Conservation (phyloP, 352 stramenopile genomes). For the Globisporangium iwayamae region DNA sequence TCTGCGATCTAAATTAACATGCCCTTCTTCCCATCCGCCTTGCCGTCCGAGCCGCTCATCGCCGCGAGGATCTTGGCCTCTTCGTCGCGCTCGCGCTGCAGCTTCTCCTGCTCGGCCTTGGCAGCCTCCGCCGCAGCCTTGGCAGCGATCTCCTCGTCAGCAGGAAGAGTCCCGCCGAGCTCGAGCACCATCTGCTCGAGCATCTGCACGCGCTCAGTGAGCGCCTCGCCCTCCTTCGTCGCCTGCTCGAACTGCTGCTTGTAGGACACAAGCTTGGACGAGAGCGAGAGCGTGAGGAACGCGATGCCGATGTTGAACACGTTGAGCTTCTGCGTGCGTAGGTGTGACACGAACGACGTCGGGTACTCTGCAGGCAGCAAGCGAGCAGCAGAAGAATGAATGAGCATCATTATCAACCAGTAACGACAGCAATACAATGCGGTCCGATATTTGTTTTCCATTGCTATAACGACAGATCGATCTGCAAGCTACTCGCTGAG, state of each 20-base stretch:
- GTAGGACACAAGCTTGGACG: slow-evolving; percentile 73
- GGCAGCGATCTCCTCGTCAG: slow-evolving; percentile 41
- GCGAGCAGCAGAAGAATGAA: slow-evolving; percentile 1
- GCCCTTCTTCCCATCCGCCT: slow-evolving; percentile 37
- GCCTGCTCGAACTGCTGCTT: slow-evolving; percentile 57
- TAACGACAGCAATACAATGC: neutral
- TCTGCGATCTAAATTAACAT: slow-evolving; percentile 58
- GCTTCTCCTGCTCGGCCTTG: slow-evolving; percentile 32
- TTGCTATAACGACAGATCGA: neutral
- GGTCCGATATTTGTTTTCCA: neutral
- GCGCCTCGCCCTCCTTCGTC: slow-evolving; percentile 34
- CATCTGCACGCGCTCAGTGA: slow-evolving; percentile 44
- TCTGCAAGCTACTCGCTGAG: neutral
- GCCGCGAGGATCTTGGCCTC: slow-evolving; percentile 35
- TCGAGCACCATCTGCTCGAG: slow-evolving; percentile 65
- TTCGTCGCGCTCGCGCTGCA: slow-evolving; percentile 42
- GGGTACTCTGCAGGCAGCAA: slow-evolving; percentile 51
- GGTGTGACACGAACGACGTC: slow-evolving; percentile 75
- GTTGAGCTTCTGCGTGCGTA: slow-evolving; percentile 79
- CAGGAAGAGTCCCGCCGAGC: slow-evolving; percentile 53
- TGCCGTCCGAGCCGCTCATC: slow-evolving; percentile 23
- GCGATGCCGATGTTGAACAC: slow-evolving; percentile 84
- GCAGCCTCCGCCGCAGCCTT: slow-evolving; percentile 21
- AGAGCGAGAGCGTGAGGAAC: slow-evolving; percentile 83
- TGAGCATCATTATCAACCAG: neutral